A percentile compares a stretch with the other conserved stretches of the same genome.
These are phyloP conservation scores for Onygenales sp. DNA, from an alignment of 2,329 filamentous ascomycete species.

Conservation along the genomic window DNA sequence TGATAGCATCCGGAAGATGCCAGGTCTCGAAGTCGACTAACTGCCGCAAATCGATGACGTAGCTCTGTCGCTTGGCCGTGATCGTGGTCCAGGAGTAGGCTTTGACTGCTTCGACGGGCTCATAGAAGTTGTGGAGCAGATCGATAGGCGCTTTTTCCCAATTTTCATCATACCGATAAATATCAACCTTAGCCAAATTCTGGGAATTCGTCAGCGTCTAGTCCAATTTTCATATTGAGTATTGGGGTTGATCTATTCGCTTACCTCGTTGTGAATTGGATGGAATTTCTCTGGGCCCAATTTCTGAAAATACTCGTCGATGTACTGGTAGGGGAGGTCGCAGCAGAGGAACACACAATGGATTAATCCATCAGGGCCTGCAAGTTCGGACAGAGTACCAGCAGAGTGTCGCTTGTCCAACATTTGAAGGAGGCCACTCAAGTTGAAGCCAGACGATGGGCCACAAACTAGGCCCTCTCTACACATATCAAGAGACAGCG, in stretches of 20 bases:
- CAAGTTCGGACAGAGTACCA: constrained; percentile 36
- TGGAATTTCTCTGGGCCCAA: constrained; percentile 41
- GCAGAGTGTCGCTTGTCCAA: constrained; percentile 40
- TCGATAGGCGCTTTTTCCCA: constrained; percentile 41
- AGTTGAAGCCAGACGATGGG: constrained; percentile 52
- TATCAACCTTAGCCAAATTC: constrained; percentile 41
- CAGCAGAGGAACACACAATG: constrained; percentile 54
- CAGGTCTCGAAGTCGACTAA: constrained; percentile 17
- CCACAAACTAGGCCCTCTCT: constrained; percentile 51
- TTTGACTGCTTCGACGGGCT: not conserved
- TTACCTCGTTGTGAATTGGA: constrained; percentile 39
- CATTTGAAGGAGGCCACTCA: constrained; percentile 44
- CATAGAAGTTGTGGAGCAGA: constrained; percentile 31
- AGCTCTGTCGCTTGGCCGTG: not conserved
- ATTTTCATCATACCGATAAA: constrained; percentile 46
- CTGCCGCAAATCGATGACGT: not conserved
- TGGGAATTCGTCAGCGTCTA: constrained; percentile 11
- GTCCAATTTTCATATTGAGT: not conserved
- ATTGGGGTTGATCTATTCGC: constrained; percentile 4
- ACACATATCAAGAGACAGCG: constrained; percentile 44
- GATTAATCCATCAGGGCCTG: constrained; percentile 35
- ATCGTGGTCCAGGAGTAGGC: not conserved
- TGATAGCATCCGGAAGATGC: constrained; percentile 37
- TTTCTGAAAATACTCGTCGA: constrained; percentile 51
- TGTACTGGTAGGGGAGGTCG: constrained; percentile 55